A percentile compares a stretch with the other conserved stretches of the same genome.
Conservation (phyloP, 2,329 filamentous ascomycete species). For the Epichloe uncinata region DNA sequence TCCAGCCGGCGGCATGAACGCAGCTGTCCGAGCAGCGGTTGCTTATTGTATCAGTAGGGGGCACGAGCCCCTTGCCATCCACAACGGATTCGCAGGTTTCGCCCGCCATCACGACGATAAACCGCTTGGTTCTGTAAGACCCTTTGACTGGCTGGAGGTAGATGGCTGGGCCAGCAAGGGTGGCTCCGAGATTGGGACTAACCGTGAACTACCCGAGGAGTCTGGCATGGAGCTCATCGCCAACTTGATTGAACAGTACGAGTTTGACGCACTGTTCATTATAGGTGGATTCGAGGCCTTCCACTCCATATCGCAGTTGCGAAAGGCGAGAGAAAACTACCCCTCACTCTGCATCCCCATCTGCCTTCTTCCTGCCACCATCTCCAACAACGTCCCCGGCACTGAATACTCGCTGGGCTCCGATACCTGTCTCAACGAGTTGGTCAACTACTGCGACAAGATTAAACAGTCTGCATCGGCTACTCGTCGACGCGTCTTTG, state of each 20-base stretch:
- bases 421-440: slow-evolving; percentile 90
- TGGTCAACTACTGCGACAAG: slow-evolving; percentile 91
- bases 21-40: slow-evolving; percentile 82
- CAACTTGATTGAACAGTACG: slow-evolving; percentile 69
- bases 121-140: slow-evolving; percentile 69
- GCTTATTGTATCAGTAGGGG: slow-evolving; percentile 85
- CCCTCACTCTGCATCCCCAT: slow-evolving; percentile 87
- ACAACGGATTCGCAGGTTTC: slow-evolving; percentile 94
- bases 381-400: slow-evolving; percentile 96
- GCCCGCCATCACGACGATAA: slow-evolving; percentile 78
- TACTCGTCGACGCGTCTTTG: slow-evolving; percentile 84
- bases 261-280: slow-evolving; percentile 83
- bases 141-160: slow-evolving; percentile 85
- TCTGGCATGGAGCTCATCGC: slow-evolving; percentile 73
- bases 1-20: slow-evolving; percentile 96
- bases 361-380: slow-evolving; percentile 83
- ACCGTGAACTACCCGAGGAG: slow-evolving; percentile 80
- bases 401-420: slow-evolving; percentile 95
- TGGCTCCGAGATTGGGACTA: slow-evolving; percentile 95
- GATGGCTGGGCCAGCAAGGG: slow-evolving; percentile 93
- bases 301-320: slow-evolving; percentile 77
- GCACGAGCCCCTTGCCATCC: slow-evolving; percentile 84
- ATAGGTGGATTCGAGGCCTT: slow-evolving; percentile 96
- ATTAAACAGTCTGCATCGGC: slow-evolving; percentile 96
- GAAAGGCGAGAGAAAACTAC: slow-evolving; percentile 65